phyloP scores from a whole-genome alignment of 306 rosid species.

The Oemleria cerasiformis region DNA sequence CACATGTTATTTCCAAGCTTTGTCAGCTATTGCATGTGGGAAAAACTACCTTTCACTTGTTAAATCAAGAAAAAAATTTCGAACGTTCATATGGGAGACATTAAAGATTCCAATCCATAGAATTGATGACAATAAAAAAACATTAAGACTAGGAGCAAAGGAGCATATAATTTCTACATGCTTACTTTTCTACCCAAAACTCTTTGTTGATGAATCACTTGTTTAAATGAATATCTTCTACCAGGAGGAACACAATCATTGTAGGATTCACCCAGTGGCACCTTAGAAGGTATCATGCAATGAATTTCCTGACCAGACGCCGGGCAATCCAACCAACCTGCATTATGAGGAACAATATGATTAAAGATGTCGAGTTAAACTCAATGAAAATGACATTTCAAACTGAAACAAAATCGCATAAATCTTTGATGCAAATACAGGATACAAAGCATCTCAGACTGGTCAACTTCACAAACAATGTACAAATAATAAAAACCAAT shows the following conservation, averaged over 20 bases:
- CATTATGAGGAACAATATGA: conserved; percentile 26
- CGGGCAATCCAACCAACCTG: conserved; percentile 99
- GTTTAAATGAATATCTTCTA: conserved; percentile 98
- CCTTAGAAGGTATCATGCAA: conserved; percentile 95
- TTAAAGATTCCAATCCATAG: background rate
- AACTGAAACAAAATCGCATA: background rate
- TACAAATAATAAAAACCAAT: background rate
- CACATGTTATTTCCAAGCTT: background rate
- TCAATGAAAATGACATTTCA: background rate
- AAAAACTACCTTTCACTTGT: background rate
- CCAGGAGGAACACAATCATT: conserved; percentile 81
- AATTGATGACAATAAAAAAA: background rate
- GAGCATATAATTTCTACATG: conserved; percentile 4
- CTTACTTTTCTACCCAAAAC: conserved; percentile 90
- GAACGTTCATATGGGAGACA: background rate
- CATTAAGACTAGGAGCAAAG: background rate
- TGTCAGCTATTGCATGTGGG: background rate
- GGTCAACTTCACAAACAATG: background rate
- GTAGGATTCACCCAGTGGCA: conserved; percentile 85
- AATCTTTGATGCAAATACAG: conserved; percentile 2
- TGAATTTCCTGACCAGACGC: conserved; percentile 72
- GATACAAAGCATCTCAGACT: background rate
- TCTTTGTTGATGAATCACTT: conserved; percentile 92
- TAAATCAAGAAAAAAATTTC: background rate
- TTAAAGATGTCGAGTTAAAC: conserved; percentile 2